Evolutionary conservation across 208 protist species (phyloP), one percentile per base, ranked within the genome.

Genomic region (Trichomonas tenax): DNA sequence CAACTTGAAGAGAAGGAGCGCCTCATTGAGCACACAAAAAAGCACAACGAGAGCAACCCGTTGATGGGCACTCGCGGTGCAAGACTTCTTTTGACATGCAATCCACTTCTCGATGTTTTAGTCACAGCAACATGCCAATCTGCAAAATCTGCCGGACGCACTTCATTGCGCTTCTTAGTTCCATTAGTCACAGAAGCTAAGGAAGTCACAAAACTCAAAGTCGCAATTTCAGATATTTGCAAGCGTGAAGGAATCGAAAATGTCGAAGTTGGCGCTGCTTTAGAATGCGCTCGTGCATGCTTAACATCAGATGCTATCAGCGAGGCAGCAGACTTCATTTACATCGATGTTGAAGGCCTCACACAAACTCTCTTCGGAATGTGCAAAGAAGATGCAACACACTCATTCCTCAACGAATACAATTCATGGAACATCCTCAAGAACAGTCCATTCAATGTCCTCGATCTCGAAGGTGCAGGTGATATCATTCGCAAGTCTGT

Each of bases 71-170:
- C 98, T 96, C 97, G 98, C 46, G 98, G 98, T 41, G 98, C 98
- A 97, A 97, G 98, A 88, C 97, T 99, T 17, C 98, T 98, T 38
- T 98, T 99, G 84, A 97, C 97, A 49, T 98, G 98, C 97, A 98
- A 98, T n/a, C 98, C 99, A 97, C 98, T 99, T 95, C 98, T 98
- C 97, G 98, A 98, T 96, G 98, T 99, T 98, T 98, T 99, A 97
- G 98, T 98, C 49, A 97, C 0, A 41, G 44, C 48, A 72, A 44
- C 44, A 17, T 93, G 17, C 17, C 6, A 48, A 2, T 15, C 86
- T 34, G 26, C 15, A 34, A n/a, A 51, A 15, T 0, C 11, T 10
- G 86, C 40, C 15, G 44, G 15, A 21, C 0, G 46, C 14, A 23
- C 0, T 10, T 26, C 31, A 34, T 23, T 44, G 31, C 10, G 36